Evolutionary conservation across 108 stramenopile species (phyloP).

Genomic region (Fragilaria crotonensis): DNA sequence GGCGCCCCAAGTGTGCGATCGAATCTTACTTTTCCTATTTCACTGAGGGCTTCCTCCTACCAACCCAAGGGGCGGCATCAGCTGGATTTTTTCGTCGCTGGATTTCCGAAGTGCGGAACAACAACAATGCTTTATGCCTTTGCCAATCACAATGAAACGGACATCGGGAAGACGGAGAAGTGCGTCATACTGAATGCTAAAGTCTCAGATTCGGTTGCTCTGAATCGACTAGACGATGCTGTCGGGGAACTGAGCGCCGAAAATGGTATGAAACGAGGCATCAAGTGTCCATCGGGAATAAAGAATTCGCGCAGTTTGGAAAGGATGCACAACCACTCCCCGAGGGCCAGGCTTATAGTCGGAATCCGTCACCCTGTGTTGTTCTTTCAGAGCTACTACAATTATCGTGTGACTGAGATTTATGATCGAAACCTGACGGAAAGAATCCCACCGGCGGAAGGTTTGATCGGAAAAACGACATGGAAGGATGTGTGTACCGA

Average conservation of each 20-base stretch:
- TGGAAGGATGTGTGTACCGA: constrained; percentile 34
- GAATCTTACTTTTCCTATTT: too few relatives aligned
- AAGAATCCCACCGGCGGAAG: constrained; percentile 16
- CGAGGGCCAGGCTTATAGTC: constrained; percentile 26
- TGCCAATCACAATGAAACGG: constrained; percentile 16
- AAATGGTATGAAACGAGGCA: constrained; percentile 11
- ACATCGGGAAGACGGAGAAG: constrained; percentile 10
- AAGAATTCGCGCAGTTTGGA: constrained; percentile 13
- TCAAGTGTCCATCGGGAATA: constrained; percentile 25
- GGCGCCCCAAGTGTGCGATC: too few relatives aligned
- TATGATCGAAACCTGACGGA: constrained; percentile 8
- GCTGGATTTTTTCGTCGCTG: constrained; percentile 17
- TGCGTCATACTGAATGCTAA: constrained; percentile 12
- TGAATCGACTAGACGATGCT: constrained; percentile 8
- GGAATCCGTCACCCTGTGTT: constrained; percentile 41
- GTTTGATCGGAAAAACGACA: constrained; percentile 13
- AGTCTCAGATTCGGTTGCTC: not conserved
- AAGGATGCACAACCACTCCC: constrained; percentile 7
- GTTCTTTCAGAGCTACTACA: constrained; percentile 38
- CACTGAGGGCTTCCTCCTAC: too few relatives aligned
- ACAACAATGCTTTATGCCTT: constrained; percentile 22
- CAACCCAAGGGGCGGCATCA: not conserved
- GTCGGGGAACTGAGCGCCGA: constrained; percentile 6
- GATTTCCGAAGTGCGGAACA: constrained; percentile 19
- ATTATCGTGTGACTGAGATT: constrained; percentile 23